Base-by-base conservation (phyloP, 345 rosid species). In the Balakata baccata region DNA sequence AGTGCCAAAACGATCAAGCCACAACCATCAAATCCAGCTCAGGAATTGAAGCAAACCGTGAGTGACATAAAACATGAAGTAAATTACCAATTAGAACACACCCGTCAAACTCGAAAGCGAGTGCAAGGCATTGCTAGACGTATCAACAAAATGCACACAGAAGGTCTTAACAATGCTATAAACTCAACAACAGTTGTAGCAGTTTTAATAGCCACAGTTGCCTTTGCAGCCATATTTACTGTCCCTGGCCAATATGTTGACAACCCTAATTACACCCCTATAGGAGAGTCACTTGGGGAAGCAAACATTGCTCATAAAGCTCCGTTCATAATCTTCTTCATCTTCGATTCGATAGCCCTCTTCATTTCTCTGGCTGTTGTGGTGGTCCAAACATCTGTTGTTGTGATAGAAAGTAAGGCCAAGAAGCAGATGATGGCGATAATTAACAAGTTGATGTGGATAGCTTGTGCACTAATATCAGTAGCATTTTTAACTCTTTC, bases 1-100 rank as follows among this genome's bases (percentile, higher is more conserved):
- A 88, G 91, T 5, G 96, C 94, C 46, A 85, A 82, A 82, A 23
- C 77, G 70, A 79, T 87, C 6, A 86, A 88, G 77, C 82, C 93
- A 6, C 85, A 84, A 16, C 70, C 84, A 22, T 67, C 79, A 38
- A 87, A 81, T 45, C 92, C 89, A 13, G 92, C 92, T 0, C 93
- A 95, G 0, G 97, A 94, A 72, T 79, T 94, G 46, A 94, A 92
- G 64, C 97, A 90, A 80, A 94, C 97, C 0, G 98, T 94, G 43
- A 94, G 98, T 14, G 97, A 94, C 82, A 92, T 94, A 70, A 94
- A 94, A 72, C 97, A 94, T 25, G 97, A 92, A 79, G 97, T 94
- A 50, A 95, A 92, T 68, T 66, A 92, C 83, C 97, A 94, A 75
- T 86, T 94, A 3, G 98, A 94, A 73, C 98, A 89, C 86, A 88